A percentile compares a stretch with the other conserved stretches of the same genome.
phyloP scores from a whole-genome alignment of 306 rosid species.

The Alnus rubra region DNA sequence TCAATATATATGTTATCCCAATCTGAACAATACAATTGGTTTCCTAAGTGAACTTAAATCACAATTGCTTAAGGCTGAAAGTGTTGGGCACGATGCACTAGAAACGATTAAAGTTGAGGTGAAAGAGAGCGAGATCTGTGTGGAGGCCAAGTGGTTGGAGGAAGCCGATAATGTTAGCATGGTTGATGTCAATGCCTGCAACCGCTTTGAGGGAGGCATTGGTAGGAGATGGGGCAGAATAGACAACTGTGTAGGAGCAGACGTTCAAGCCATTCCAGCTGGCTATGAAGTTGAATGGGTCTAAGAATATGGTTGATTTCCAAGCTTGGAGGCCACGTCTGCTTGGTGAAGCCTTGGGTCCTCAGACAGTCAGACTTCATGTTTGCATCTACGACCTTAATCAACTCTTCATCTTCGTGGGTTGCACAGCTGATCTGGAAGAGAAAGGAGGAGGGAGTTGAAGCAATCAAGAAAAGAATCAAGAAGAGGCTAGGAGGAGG shows the following conservation, averaged over 20 bases:
- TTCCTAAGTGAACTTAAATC: too few species aligned
- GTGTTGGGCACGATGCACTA: conserved; percentile 67
- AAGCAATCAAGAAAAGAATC: conserved; percentile 1
- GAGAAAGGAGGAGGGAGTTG: not conserved
- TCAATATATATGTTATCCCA: too few species aligned
- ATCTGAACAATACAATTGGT: too few species aligned
- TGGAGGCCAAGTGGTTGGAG: conserved; percentile 54
- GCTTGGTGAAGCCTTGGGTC: conserved; percentile 47
- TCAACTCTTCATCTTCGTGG: not conserved
- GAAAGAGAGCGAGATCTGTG: conserved; percentile 62
- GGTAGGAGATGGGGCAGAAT: conserved; percentile 53
- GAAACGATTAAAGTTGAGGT: conserved; percentile 68
- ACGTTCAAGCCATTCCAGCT: conserved; percentile 72
- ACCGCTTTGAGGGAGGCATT: conserved; percentile 49
- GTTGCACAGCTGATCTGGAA: not conserved
- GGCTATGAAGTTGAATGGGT: conserved; percentile 49
- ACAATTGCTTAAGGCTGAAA: conserved; percentile 24
- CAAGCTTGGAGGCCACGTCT: conserved; percentile 70
- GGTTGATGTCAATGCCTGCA: conserved; percentile 75
- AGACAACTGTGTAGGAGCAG: conserved; percentile 65
- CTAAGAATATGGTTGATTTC: conserved; percentile 68
- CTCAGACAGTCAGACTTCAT: conserved; percentile 10
- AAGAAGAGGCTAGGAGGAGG: conserved; percentile 4
- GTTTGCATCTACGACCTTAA: not conserved
- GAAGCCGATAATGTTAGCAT: conserved; percentile 75